Conservation (phyloP, 2,329 filamentous ascomycete species). For the Gaeumannomyces tritici region DNA sequence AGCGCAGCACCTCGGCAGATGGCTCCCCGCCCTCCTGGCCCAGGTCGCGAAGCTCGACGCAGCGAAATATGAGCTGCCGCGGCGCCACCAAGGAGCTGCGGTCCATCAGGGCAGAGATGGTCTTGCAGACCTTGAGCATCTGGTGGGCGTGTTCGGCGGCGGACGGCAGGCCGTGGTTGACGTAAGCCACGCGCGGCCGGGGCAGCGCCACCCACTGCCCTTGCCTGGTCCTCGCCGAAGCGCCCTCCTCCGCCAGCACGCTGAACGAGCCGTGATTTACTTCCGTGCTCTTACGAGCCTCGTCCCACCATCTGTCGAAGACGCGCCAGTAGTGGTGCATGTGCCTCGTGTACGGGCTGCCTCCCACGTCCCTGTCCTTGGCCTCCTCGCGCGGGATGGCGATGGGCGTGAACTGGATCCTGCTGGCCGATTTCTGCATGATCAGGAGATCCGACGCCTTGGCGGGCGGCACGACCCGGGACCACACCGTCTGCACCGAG, state of each 20-base stretch:
- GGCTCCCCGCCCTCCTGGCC: conserved; percentile 3
- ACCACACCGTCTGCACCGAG: conserved; percentile 23
- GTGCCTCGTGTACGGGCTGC: conserved; percentile 7
- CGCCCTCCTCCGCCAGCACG: background rate
- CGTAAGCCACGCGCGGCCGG: conserved; percentile 12
- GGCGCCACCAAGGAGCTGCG: conserved; percentile 14
- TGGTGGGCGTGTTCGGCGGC: conserved; percentile 14
- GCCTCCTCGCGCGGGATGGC: conserved; percentile 1
- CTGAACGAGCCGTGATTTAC: background rate
- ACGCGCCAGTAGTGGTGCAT: conserved; percentile 9
- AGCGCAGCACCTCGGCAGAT: background rate
- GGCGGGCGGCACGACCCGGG: conserved; percentile 25
- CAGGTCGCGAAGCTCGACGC: conserved; percentile 5
- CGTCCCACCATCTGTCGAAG: conserved; percentile 8
- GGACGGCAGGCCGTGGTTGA: conserved; percentile 14
- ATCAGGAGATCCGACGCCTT: conserved; percentile 11
- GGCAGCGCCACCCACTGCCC: conserved; percentile 10
- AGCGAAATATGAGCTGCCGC: conserved; percentile 18
- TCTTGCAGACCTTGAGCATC: conserved; percentile 17
- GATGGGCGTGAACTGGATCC: background rate
- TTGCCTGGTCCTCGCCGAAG: background rate
- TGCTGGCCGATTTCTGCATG: background rate
- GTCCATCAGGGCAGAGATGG: conserved; percentile 14
- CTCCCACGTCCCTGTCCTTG: background rate
- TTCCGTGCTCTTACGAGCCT: conserved; percentile 7